phyloP scores from a whole-genome alignment of 768 basidiomycete species.

The Suillus discolor region DNA sequence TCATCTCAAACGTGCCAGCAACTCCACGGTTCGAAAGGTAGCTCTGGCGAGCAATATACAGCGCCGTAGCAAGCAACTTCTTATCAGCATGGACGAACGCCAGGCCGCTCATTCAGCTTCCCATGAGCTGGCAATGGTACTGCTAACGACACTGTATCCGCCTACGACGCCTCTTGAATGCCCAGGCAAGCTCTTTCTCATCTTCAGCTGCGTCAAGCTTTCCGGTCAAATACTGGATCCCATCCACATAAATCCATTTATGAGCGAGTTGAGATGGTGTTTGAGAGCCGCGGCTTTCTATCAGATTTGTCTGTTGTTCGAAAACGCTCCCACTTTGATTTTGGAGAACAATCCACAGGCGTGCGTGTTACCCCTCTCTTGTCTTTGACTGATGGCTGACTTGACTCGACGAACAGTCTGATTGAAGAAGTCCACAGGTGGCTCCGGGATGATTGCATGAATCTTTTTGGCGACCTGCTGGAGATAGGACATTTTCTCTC shows the following conservation, averaged over 20 bases:
- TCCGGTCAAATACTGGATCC: background rate
- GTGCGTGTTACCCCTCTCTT: background rate
- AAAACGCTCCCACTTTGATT: background rate
- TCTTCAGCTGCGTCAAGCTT: background rate
- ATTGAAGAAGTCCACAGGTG: background rate
- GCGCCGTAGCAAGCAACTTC: background rate
- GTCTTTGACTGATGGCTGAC: background rate
- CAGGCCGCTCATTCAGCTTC: background rate
- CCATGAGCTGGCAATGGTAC: background rate
- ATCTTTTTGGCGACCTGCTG: background rate
- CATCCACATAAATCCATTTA: background rate
- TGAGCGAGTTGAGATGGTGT: background rate
- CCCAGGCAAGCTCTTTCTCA: background rate
- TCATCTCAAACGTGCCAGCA: background rate
- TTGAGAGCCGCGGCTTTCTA: background rate
- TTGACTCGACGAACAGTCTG: background rate
- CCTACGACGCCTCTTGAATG: background rate
- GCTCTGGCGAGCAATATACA: background rate
- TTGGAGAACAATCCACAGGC: background rate
- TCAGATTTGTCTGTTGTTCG: background rate
- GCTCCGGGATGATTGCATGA: background rate
- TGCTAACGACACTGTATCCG: background rate
- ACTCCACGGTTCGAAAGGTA: background rate
- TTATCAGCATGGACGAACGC: background rate
- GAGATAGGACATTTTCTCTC: background rate